Conservation (phyloP, 2,329 filamentous ascomycete species). For the Delphinella strobiligena region DNA sequence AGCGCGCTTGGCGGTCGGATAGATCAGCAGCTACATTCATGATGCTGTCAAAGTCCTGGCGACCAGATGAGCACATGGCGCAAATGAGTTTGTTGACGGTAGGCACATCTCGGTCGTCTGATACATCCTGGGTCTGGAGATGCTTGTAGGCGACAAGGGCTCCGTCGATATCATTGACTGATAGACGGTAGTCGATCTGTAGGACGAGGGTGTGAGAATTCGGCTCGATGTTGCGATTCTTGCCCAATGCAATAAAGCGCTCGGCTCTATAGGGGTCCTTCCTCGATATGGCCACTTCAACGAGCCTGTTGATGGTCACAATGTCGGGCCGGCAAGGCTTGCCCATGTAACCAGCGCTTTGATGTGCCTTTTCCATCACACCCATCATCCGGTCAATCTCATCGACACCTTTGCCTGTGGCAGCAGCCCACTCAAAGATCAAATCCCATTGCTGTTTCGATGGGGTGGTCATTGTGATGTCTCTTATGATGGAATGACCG, state of each 20-base stretch:
- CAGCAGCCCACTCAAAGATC: conserved; percentile 63
- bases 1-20: conserved; percentile 54
- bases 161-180: conserved; percentile 58
- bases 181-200: conserved; percentile 65
- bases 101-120: conserved; percentile 47
- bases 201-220: conserved; percentile 61
- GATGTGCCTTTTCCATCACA: conserved; percentile 39
- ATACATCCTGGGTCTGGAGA: conserved; percentile 45
- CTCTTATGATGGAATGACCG: conserved; percentile 45
- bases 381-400: conserved; percentile 63
- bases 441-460: conserved; percentile 49
- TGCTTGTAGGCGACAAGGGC: conserved; percentile 54
- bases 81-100: conserved; percentile 61
- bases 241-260: conserved; percentile 56
- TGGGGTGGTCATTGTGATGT: conserved; percentile 17
- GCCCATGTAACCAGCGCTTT: conserved; percentile 34
- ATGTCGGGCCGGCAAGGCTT: conserved; percentile 45
- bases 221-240: conserved; percentile 52
- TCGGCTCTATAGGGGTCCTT: conserved; percentile 62
- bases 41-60: conserved; percentile 57
- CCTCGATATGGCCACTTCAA: conserved; percentile 59
- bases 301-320: conserved; percentile 62
- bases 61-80: conserved; percentile 49
- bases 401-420: conserved; percentile 58
- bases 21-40: conserved; percentile 62